Evolutionary conservation across 2,329 filamentous ascomycete species (phyloP), one percentile per base, ranked within the genome.

Genomic region (Fusarium globosum): DNA sequence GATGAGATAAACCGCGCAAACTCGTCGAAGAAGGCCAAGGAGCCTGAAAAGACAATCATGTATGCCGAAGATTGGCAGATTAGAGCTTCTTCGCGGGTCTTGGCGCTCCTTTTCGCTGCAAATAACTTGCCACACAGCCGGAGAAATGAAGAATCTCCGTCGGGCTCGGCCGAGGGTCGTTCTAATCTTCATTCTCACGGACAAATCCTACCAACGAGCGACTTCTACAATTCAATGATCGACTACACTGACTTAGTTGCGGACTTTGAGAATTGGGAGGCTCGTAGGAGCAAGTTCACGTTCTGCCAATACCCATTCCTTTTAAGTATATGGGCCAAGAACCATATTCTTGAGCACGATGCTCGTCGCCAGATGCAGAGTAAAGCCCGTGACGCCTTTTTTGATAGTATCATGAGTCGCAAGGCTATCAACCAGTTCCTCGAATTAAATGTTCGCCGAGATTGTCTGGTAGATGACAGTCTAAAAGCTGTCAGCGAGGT

Each of bases 251-350:
- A 97, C 79, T 86, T 97, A 12, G 89, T 96, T 52, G 89, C 89
- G 0, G 95, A 98, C 80, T 97, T 97, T 77, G 94, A 97, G 78
- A 88, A 90, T 15, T 98, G 95, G 95, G 95, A 97, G 79, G 88
- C 89, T 9, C 92, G 89, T 72, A 88, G 88, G 58, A 87, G 88
- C 26, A 94, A 91, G 74, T 97, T 97, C 79, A 89, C 93, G 0
- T 97, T 98, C 79, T 97, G 95, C 79, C 94, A 97, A 79, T 97
- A 97, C 77, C 94, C 95, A 0, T 97, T 97, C 78, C 91, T 97
- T 75, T 86, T 98, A 45, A 97, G 94, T 70, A 95, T 98, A 73
- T 95, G 94, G 86, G 93, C 95, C 35, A 98, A 98, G 82, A 97
- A 96, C 66, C 92, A 92, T 73, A 96, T 97, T 52, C 86, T 97